phyloP scores from a whole-genome alignment of 2,329 filamentous ascomycete species.

The Zymoseptoria passerinii region DNA sequence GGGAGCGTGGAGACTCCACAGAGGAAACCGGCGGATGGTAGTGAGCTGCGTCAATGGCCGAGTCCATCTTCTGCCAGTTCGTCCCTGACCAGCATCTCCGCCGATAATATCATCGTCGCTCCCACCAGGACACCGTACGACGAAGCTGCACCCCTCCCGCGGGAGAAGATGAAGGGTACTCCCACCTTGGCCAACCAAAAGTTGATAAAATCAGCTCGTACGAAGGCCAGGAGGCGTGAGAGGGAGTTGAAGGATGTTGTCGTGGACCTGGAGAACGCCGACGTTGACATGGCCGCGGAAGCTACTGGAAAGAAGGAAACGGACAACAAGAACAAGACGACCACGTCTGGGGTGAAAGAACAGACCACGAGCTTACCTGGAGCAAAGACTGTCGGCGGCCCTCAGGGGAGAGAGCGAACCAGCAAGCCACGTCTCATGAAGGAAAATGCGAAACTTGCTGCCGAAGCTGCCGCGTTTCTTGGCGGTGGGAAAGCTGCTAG shows the following conservation, averaged over 20 bases:
- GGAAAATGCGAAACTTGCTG: neutral
- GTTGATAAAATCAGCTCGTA: neutral
- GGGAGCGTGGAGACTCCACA: neutral
- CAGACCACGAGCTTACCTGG: neutral
- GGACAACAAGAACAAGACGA: neutral
- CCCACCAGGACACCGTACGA: neutral
- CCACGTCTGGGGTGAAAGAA: neutral
- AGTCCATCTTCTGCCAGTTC: neutral
- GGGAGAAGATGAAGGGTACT: neutral
- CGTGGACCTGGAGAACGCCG: neutral
- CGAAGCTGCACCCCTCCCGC: neutral
- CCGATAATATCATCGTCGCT: neutral
- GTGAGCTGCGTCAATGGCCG: neutral
- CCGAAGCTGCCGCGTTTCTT: neutral
- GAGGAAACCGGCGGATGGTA: neutral
- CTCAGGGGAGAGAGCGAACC: neutral
- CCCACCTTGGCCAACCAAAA: neutral
- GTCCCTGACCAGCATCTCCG: neutral
- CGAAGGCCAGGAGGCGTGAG: neutral
- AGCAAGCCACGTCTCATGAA: neutral
- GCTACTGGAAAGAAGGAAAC: neutral
- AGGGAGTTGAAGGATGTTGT: neutral
- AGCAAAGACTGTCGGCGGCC: neutral
- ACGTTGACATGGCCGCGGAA: neutral
- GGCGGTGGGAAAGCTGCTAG: neutral